A percentile compares a stretch with the other conserved stretches of the same genome.
Conservation (phyloP, 768 basidiomycete species). For the Russula dissimulans region DNA sequence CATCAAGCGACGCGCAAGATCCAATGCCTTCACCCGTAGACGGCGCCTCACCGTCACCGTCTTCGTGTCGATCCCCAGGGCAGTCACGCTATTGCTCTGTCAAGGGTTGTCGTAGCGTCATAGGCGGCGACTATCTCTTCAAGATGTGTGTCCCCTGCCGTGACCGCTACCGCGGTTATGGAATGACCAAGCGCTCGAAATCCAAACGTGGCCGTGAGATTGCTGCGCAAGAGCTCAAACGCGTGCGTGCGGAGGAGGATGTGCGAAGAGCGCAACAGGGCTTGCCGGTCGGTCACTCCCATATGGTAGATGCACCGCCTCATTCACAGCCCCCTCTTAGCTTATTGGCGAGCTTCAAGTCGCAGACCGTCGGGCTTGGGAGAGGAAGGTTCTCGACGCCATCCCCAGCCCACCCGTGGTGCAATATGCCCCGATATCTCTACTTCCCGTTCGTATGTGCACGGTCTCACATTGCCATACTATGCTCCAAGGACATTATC, state of each 20-base stretch:
- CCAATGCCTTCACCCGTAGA: neutral
- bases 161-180: constrained; percentile 41
- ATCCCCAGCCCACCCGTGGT: constrained; percentile 3
- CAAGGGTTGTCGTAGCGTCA: constrained; percentile 43
- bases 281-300: constrained; percentile 28
- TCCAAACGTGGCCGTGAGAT: constrained; percentile 40
- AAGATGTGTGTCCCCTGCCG: constrained; percentile 32
- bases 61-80: constrained; percentile 6
- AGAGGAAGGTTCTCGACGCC: constrained; percentile 14
- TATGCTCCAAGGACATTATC: constrained; percentile 38
- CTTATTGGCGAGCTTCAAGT: constrained; percentile 28
- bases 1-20: neutral
- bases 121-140: constrained; percentile 30
- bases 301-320: neutral
- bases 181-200: constrained; percentile 46
- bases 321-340: constrained; percentile 19
- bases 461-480: constrained; percentile 50
- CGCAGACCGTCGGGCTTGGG: constrained; percentile 19
- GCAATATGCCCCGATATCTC: constrained; percentile 16
- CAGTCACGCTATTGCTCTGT: constrained; percentile 40
- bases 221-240: constrained; percentile 34
- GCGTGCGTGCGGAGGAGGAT: constrained; percentile 33
- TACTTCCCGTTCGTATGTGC: constrained; percentile 39
- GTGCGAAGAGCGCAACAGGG: constrained; percentile 28
- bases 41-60: neutral